These are phyloP conservation scores for Psilocybe cyanescens DNA, from an alignment of 768 basidiomycete species.

Conservation along the genomic window DNA sequence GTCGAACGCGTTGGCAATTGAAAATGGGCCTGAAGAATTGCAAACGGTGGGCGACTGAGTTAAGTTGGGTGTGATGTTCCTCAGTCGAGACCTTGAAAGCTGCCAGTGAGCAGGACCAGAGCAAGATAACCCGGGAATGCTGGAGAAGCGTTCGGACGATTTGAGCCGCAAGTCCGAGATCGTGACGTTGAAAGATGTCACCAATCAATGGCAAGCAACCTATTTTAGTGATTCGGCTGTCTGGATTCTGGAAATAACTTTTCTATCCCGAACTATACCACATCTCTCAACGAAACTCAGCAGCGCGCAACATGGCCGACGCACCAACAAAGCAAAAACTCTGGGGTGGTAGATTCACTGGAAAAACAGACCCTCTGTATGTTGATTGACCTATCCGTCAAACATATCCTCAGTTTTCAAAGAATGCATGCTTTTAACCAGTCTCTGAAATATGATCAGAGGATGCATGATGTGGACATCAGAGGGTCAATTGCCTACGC, in stretches of 20 bases:
- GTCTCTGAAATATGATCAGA: constrained; percentile 91
- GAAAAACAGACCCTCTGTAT: constrained; percentile 86
- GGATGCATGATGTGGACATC: constrained; percentile 93
- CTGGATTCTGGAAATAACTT: not conserved
- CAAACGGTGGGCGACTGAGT: too few relatives aligned
- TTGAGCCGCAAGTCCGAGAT: not conserved
- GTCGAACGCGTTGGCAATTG: not conserved
- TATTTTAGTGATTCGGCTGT: not conserved
- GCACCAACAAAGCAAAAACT: constrained; percentile 66
- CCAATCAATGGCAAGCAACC: not conserved
- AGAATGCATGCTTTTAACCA: constrained; percentile 99
- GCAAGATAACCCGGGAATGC: too few relatives aligned
- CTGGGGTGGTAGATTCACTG: constrained; percentile 91
- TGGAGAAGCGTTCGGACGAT: not conserved
- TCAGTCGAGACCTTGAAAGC: too few relatives aligned
- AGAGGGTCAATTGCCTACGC: constrained; percentile 96
- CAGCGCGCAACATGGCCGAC: constrained; percentile 33
- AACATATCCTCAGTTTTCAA: constrained; percentile 20
- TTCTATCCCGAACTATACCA: not conserved
- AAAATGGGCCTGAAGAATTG: too few relatives aligned
- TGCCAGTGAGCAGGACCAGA: too few relatives aligned
- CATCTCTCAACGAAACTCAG: not conserved
- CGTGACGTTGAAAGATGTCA: not conserved
- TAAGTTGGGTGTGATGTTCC: too few relatives aligned
- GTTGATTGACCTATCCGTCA: constrained; percentile 23